Evolutionary conservation across 2,329 filamentous ascomycete species (phyloP).

Genomic region (Chrysoporthe austroafricana): DNA sequence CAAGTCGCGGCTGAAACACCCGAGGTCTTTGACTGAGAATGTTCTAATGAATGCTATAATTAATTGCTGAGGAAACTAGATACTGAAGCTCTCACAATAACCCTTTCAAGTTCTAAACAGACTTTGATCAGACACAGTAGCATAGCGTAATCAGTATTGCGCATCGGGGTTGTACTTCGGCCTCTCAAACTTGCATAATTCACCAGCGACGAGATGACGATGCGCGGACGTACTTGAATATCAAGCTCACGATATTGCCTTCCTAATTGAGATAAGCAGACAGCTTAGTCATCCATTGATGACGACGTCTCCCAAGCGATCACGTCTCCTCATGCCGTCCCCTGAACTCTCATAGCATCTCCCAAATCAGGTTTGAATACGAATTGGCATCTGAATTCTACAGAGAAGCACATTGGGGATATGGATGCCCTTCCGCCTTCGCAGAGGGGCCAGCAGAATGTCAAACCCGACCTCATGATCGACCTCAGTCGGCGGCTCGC

Average conservation of each 20-base stretch:
- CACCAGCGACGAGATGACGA: too few relatives aligned
- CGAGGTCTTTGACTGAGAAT: not conserved
- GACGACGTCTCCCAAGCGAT: constrained; percentile 63
- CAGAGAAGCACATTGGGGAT: constrained; percentile 51
- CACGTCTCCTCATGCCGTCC: constrained; percentile 50
- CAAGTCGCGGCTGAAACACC: constrained; percentile 1
- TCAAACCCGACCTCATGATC: constrained; percentile 24
- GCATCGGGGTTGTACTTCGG: too few relatives aligned
- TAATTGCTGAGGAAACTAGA: too few relatives aligned
- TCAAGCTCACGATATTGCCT: not conserved
- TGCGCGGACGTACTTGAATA: too few relatives aligned
- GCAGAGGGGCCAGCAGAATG: constrained; percentile 22
- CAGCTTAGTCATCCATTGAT: constrained; percentile 38
- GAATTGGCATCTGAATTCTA: not conserved
- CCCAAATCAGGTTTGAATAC: constrained; percentile 38
- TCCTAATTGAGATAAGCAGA: constrained; percentile 4
- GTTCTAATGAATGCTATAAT: too few relatives aligned
- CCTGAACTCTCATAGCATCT: constrained; percentile 55
- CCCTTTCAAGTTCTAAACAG: too few relatives aligned
- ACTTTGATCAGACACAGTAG: too few relatives aligned
- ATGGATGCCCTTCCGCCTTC: constrained; percentile 26
- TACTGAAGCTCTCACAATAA: too few relatives aligned
- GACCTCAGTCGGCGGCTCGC: constrained; percentile 24
- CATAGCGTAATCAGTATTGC: too few relatives aligned
- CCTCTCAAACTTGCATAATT: too few relatives aligned